Base-by-base conservation (phyloP, 176 grass and related monocot species). In the Lolium perenne region DNA sequence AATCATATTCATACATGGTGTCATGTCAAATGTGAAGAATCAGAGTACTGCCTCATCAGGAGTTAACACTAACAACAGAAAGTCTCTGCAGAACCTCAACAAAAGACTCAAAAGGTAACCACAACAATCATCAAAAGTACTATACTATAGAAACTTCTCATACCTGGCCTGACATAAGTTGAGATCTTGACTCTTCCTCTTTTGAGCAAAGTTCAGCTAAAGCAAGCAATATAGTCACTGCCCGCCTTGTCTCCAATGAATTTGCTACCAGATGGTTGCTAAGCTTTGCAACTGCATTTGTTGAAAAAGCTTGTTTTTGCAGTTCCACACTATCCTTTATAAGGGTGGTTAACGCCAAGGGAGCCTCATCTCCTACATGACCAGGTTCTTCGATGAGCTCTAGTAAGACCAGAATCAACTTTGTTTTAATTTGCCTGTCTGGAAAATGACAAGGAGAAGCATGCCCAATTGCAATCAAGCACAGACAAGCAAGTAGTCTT, bases 171-270 rank as follows among this genome's bases (percentile, higher is more conserved):
- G 86, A 86, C 82, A 94, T 90, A 83, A 99, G 90, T 67, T 94
- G 92, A 87, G 90, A 92, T 92, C 94, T 94, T 54, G 90, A 92
- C 71, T 93, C 83, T 82, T 99, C 97, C 61, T 94, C 61, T 65
- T 91, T 94, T 80, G 97, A 99, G 82, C 92, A 92, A 90, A 96
- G 94, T 88, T 96, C 97, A 83, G 92, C 89, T 76, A 99, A 89
- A n/a, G 91, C 90, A 84, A 94, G 82, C 66, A 99, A 86, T 92
- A 99, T 92, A 80, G 94, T 93, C 79, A 88, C 92, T 38, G 95
- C 82, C 5, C 97, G 92, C 65, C 77, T 92, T 73, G 92, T 82
- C 35, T 94, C 86, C 76, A 94, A 74, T 65, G 89, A 76, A 81
- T 84, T 85, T 84, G 86, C 85, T 57, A 89, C 54, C 45, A 99